These are phyloP conservation scores for Leccinellum luteum DNA, from an alignment of 768 basidiomycete species.

Conservation along the genomic window DNA sequence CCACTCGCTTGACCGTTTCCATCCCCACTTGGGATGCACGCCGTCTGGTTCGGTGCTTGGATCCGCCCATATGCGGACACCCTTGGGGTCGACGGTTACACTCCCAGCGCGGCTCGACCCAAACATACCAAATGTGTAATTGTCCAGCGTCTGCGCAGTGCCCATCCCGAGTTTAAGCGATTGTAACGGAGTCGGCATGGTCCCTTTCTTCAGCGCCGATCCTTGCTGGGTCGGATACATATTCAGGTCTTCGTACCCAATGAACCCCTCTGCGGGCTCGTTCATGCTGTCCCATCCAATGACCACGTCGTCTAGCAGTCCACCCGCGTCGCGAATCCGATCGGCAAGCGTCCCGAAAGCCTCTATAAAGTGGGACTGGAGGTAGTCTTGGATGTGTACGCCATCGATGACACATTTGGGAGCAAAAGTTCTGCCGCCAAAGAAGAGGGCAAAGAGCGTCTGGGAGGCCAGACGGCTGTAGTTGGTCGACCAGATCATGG, in stretches of 20 bases:
- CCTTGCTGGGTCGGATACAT: slow-evolving; percentile 64
- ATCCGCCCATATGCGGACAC: slow-evolving; percentile 73
- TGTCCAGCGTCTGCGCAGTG: slow-evolving; percentile 72
- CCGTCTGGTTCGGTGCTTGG: slow-evolving; percentile 50
- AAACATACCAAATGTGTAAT: slow-evolving; percentile 75
- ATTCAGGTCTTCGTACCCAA: slow-evolving; percentile 67
- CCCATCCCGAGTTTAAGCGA: slow-evolving; percentile 89
- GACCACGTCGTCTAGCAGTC: slow-evolving; percentile 79
- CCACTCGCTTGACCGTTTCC: slow-evolving; percentile 75
- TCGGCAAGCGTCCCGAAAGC: slow-evolving; percentile 78
- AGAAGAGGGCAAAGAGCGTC: slow-evolving; percentile 94
- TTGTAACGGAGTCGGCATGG: slow-evolving; percentile 83
- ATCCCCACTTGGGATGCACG: slow-evolving; percentile 72
- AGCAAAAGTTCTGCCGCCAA: slow-evolving; percentile 84
- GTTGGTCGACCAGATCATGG: slow-evolving; percentile 98
- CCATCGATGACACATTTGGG: slow-evolving; percentile 90
- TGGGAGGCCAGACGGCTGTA: slow-evolving; percentile 86
- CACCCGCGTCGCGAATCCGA: slow-evolving; percentile 69
- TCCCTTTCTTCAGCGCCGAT: slow-evolving; percentile 79
- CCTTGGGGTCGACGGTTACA: slow-evolving; percentile 84
- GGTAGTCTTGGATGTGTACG: slow-evolving; percentile 87
- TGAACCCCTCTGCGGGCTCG: slow-evolving; percentile 83
- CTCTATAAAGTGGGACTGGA: slow-evolving; percentile 72
- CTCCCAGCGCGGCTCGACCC: slow-evolving; percentile 74
- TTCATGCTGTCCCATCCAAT: slow-evolving; percentile 98